phyloP scores from a whole-genome alignment of 805 yeast genomes.

The Cyberlindnera petersonii region DNA sequence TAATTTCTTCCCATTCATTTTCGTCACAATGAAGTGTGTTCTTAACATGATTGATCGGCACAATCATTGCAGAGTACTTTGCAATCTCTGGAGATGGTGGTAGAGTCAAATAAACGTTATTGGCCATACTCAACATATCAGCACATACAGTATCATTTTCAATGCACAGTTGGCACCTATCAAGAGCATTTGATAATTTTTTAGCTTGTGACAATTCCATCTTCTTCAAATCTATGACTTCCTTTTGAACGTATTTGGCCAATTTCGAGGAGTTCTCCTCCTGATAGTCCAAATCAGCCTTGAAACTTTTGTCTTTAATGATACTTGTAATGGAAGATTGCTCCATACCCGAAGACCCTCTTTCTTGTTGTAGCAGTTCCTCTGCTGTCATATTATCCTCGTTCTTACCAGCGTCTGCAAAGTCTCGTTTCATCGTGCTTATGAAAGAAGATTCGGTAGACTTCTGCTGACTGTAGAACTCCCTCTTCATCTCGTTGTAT shows the following conservation, averaged over 20 bases:
- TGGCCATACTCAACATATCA: constrained; percentile 35
- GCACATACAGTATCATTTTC: constrained; percentile 27
- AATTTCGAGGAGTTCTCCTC: constrained; percentile 39
- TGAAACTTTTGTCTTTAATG: constrained; percentile 34
- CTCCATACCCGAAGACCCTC: constrained; percentile 16
- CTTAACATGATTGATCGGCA: constrained; percentile 38
- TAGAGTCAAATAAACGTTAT: constrained; percentile 34
- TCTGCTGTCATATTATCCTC: constrained; percentile 35
- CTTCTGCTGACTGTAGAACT: constrained; percentile 10
- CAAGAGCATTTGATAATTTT: constrained; percentile 30
- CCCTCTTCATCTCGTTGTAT: constrained; percentile 16
- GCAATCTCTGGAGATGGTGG: constrained; percentile 39
- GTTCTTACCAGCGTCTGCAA: constrained; percentile 5
- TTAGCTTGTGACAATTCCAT: constrained; percentile 27
- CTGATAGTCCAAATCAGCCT: constrained; percentile 39
- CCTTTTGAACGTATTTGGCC: constrained; percentile 30
- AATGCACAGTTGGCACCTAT: constrained; percentile 36
- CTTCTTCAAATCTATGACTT: constrained; percentile 29
- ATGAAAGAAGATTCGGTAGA: not conserved
- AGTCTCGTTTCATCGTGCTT: constrained; percentile 4
- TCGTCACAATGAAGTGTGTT: constrained; percentile 39
- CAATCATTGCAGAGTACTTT: constrained; percentile 34
- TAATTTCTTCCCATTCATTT: constrained; percentile 43
- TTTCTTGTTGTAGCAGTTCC: constrained; percentile 35
- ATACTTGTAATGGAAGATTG: constrained; percentile 33